These are phyloP conservation scores for Acanthamoeba culbertsoni DNA, from an alignment of 208 protist genomes.

Conservation along the genomic window DNA sequence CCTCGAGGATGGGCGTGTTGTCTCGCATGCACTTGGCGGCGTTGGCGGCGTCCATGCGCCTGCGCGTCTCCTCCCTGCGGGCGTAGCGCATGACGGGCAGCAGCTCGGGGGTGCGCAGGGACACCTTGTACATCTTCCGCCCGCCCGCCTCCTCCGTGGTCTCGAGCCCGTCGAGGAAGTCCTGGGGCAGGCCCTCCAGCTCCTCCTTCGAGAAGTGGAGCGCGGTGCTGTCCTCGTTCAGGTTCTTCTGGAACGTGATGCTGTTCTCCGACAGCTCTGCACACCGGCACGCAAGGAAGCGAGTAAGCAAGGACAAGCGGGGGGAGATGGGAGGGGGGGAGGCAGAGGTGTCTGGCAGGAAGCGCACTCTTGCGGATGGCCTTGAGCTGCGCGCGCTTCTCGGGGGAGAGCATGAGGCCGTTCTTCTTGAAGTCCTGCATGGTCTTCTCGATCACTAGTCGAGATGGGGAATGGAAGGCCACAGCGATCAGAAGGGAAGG, in stretches of 20 bases:
- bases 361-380: background rate
- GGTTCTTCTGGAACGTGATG: slow-evolving; percentile 75
- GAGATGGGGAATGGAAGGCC: background rate
- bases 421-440: background rate
- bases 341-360: background rate
- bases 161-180: slow-evolving; percentile 46
- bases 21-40: slow-evolving; percentile 51
- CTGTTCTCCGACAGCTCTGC: slow-evolving; percentile 18
- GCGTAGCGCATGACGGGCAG: slow-evolving; percentile 75
- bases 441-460: background rate
- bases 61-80: slow-evolving; percentile 53
- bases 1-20: slow-evolving; percentile 70
- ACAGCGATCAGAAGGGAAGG: background rate
- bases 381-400: slow-evolving; percentile 17
- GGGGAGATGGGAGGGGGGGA: background rate
- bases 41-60: slow-evolving; percentile 62
- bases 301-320: no score
- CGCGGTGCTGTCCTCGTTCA: slow-evolving; percentile 79
- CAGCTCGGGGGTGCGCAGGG: slow-evolving; percentile 76
- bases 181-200: slow-evolving; percentile 72
- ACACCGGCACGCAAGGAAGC: no score
- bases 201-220: slow-evolving; percentile 67
- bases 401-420: background rate
- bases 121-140: slow-evolving; percentile 27
- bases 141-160: background rate